A percentile compares a stretch with the other conserved stretches of the same genome.
Conservation (phyloP, 805 yeast genomes). For the Saccharomycopsis babjevae region DNA sequence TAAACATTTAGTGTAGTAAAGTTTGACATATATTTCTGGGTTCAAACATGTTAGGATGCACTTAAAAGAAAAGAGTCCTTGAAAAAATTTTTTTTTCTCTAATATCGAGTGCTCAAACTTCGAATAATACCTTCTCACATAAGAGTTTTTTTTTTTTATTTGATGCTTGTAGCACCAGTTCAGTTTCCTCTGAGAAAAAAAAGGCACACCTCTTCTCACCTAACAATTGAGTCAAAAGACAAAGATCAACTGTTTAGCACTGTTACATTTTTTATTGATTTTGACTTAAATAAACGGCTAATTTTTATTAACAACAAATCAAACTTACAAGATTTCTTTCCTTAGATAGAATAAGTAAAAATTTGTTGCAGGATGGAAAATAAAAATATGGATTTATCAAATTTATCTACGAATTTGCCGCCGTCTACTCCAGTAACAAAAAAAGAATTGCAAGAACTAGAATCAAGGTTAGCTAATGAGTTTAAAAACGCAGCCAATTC, state of each 20-base stretch:
- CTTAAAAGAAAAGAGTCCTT: not conserved
- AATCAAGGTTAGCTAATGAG: constrained; percentile 46
- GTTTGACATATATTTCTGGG: not conserved
- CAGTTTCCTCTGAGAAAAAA: no score
- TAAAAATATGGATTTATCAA: constrained; percentile 48
- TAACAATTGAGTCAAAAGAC: not conserved
- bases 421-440: constrained; percentile 39
- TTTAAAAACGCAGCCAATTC: constrained; percentile 65
- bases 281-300: not conserved
- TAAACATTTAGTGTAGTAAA: no score
- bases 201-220: not conserved
- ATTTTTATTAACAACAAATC: not conserved
- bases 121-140: no score
- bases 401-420: constrained; percentile 46
- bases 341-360: no score
- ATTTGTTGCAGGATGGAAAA: no score
- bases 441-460: constrained; percentile 37
- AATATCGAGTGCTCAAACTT: no score
- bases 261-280: not conserved
- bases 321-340: not conserved
- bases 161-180: not conserved
- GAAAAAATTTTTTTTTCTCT: no score
- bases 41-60: not conserved
- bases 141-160: not conserved
- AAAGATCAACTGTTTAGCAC: not conserved